Evolutionary conservation across 306 rosid genomes (phyloP), one percentile per base, ranked within the genome.

Genomic region (Malus orientalis): DNA sequence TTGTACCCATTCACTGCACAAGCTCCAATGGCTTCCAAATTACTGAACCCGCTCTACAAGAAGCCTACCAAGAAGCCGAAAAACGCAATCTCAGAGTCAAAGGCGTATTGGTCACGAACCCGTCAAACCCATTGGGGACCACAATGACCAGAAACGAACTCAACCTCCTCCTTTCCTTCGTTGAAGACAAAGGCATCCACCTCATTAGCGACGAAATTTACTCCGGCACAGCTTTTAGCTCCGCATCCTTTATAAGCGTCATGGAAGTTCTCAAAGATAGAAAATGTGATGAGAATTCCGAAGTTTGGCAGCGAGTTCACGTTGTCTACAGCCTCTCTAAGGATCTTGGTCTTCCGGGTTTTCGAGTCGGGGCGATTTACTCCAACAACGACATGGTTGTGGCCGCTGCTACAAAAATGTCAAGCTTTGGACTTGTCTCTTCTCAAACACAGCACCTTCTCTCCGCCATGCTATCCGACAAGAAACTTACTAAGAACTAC

Each of bases 261-360:
- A 80, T 85, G 93, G 96, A 93, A 77, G 66, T 90, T 74, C 87
- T 93, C 4, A 90, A 88, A 16, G 89, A 86, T 15, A 79, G 86
- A 71, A 76, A 76, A 19, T 51, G 49, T 2, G 54, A 83, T 25
- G 77, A 76, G 60, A 67, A 65, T 7, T 36, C 84, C 49, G 20
- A 69, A 12, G 68, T 88, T 11, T 53, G 80, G 80, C 54, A 87
- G 23, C 83, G 91, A 75, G 90, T 93, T 71, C 97, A 93, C 42
- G 65, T 93, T 1, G 93, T 93, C 19, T 88, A 87, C 53, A 93
- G 97, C 73, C 96, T 93, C 54, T 93, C 97, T 8, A 93, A 93
- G 73, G 97, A 93, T 67, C 83, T 93, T 65, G 97, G 97, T n/a
- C 83, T 93, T 4, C 97, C 97, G 0, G 97, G 97, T 47, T 93